phyloP scores from a whole-genome alignment of 495 filamentous ascomycete species.

The Hypoxylon lienhwacheense region DNA sequence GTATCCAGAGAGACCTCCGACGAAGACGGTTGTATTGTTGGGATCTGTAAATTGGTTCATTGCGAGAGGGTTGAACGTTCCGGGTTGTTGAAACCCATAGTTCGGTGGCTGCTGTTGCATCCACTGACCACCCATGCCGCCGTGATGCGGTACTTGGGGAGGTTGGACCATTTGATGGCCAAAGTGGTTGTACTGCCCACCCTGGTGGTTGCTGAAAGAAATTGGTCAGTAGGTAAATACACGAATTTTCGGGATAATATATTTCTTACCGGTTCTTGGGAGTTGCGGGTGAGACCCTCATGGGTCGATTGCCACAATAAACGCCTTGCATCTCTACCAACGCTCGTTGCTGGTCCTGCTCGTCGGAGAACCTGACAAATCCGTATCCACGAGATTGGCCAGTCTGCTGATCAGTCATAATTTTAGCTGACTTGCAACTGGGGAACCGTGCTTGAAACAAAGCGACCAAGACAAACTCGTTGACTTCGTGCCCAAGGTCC shows the following conservation, averaged over 20 bases:
- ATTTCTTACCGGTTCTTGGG: constrained; percentile 71
- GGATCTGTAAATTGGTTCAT: constrained; percentile 99
- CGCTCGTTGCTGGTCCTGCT: constrained; percentile 91
- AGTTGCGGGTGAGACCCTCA: constrained; percentile 97
- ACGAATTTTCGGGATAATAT: neutral
- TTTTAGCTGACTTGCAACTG: constrained; percentile 98
- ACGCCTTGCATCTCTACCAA: constrained; percentile 98
- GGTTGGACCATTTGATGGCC: constrained; percentile 47
- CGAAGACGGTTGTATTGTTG: constrained; percentile 99
- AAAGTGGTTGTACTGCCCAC: constrained; percentile 45
- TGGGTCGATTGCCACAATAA: constrained; percentile 97
- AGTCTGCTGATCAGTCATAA: constrained; percentile 98
- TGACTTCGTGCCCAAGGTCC: constrained; percentile 96
- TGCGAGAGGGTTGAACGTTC: constrained; percentile 54
- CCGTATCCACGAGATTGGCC: constrained; percentile 98
- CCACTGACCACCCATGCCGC: constrained; percentile 44
- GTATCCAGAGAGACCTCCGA: constrained; percentile 95
- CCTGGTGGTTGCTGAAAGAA: constrained; percentile 33
- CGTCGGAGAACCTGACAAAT: constrained; percentile 95
- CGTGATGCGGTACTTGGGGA: constrained; percentile 40
- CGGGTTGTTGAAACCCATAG: constrained; percentile 58
- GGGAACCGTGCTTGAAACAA: constrained; percentile 96
- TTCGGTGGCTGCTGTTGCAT: constrained; percentile 44
- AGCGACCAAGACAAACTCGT: constrained; percentile 95
- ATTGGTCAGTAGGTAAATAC: constrained; percentile 13